phyloP scores from a whole-genome alignment of 495 filamentous ascomycete genomes.

The Mycothermus thermophilus region DNA sequence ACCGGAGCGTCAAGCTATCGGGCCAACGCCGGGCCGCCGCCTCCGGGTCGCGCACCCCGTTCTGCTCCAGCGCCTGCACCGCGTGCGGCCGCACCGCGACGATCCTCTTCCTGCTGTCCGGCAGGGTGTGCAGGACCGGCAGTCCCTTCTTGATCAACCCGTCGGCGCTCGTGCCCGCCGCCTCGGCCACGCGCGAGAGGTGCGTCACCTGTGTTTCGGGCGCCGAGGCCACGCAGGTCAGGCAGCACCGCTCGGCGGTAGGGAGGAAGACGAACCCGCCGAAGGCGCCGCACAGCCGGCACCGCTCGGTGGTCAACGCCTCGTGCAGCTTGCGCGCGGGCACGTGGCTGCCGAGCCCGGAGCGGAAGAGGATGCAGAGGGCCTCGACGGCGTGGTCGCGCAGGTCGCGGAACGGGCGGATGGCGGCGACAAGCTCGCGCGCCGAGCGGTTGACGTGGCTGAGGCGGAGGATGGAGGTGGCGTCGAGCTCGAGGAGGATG shows the following conservation, averaged over 20 bases:
- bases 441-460: conserved; percentile 3
- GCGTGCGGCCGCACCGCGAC: conserved; percentile 2
- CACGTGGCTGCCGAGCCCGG: neutral
- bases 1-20: conserved; percentile 4
- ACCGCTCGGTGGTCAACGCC: neutral
- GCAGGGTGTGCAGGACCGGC: conserved; percentile 3
- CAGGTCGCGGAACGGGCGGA: conserved; percentile 2
- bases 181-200: conserved; percentile 3
- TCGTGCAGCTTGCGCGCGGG: neutral
- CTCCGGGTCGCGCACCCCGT: neutral
- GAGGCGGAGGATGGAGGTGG: conserved; percentile 1
- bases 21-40: neutral
- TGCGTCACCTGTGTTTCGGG: conserved; percentile 1
- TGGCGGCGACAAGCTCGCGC: conserved; percentile 1
- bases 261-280: conserved; percentile 4
- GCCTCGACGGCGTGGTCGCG: neutral
- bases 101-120: conserved; percentile 3
- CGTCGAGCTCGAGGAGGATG: conserved; percentile 4
- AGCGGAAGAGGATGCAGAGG: conserved; percentile 1
- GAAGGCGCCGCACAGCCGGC: conserved; percentile 2
- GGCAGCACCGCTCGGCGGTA: conserved; percentile 3
- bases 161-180: neutral
- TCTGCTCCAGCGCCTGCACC: neutral
- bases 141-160: neutral
- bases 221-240: conserved; percentile 3